These are phyloP conservation scores for Verticillium klebahnii DNA, from an alignment of 2,329 filamentous ascomycete genomes.

Conservation along the genomic window DNA sequence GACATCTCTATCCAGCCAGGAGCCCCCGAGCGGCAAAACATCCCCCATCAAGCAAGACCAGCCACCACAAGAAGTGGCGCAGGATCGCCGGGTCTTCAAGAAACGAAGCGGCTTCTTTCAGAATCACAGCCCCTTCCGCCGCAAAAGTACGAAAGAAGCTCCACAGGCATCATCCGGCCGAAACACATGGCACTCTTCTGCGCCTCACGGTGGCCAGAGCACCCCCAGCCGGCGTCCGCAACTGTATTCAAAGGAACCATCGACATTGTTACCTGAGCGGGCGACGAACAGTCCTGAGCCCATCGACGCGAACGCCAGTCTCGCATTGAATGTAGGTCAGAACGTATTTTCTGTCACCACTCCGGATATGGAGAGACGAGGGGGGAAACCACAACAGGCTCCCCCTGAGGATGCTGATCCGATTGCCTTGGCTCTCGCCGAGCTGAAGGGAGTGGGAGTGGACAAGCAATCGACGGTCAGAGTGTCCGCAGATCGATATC, in stretches of 20 bases:
- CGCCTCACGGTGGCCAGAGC: constrained; percentile 14
- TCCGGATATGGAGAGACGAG: constrained; percentile 56
- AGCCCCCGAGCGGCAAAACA: constrained; percentile 67
- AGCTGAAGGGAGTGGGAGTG: constrained; percentile 76
- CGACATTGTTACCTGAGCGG: constrained; percentile 34
- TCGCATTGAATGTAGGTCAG: constrained; percentile 90
- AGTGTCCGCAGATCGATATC: constrained; percentile 94
- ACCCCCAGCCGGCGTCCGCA: constrained; percentile 33
- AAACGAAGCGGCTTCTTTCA: constrained; percentile 87
- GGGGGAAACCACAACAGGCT: constrained; percentile 29
- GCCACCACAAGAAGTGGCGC: constrained; percentile 28
- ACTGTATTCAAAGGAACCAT: constrained; percentile 30
- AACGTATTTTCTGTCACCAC: constrained; percentile 93
- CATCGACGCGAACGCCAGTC: constrained; percentile 85
- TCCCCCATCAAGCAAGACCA: constrained; percentile 68
- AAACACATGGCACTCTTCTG: constrained; percentile 55
- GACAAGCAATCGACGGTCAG: constrained; percentile 74
- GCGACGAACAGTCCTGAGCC: constrained; percentile 66
- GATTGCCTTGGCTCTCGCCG: constrained; percentile 86
- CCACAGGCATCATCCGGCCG: constrained; percentile 38
- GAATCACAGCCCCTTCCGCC: constrained; percentile 84
- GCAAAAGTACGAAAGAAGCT: constrained; percentile 80
- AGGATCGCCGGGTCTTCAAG: constrained; percentile 63
- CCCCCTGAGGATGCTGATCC: constrained; percentile 69
- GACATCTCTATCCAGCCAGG: constrained; percentile 83